phyloP scores from a whole-genome alignment of 805 yeast genomes.

The Ogataea salicorniae region DNA sequence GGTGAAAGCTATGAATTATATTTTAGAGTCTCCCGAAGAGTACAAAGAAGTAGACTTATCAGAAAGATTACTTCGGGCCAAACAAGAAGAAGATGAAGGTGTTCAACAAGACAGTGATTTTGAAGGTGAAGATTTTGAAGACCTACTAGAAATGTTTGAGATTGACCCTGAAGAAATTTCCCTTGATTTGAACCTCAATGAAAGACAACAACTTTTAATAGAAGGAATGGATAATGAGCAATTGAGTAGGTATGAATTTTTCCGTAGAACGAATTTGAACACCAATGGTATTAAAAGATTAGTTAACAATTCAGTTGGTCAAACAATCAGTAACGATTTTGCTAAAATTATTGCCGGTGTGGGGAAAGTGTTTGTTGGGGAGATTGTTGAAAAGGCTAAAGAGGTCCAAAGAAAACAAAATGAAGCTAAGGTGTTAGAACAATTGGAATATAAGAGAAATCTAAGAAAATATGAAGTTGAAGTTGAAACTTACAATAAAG shows the following conservation, averaged over 20 bases:
- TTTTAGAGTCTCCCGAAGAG: constrained; percentile 21
- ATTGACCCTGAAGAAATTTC: constrained; percentile 29
- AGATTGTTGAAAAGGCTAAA: constrained; percentile 75
- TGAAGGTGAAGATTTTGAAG: constrained; percentile 27
- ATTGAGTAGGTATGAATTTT: constrained; percentile 81
- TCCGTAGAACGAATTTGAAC: constrained; percentile 70
- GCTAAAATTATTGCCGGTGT: constrained; percentile 81
- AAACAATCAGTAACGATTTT: constrained; percentile 71
- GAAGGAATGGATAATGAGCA: constrained; percentile 76
- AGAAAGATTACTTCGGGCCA: constrained; percentile 19
- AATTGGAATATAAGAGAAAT: constrained; percentile 37
- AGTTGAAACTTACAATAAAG: constrained; percentile 20
- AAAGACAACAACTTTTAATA: constrained; percentile 56
- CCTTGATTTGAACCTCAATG: constrained; percentile 43
- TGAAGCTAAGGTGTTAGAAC: constrained; percentile 36
- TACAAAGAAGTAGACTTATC: constrained; percentile 18
- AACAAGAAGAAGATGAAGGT: constrained; percentile 28
- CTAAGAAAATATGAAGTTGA: constrained; percentile 22
- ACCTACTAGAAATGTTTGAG: constrained; percentile 26
- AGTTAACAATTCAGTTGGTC: constrained; percentile 74
- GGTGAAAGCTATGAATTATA: constrained; percentile 19
- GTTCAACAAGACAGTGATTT: constrained; percentile 20
- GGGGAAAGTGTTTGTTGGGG: constrained; percentile 87
- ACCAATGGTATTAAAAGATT: constrained; percentile 74
- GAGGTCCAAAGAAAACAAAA: constrained; percentile 58